Conservation (phyloP, 179 eudicot species). For the Camellia oleifera region DNA sequence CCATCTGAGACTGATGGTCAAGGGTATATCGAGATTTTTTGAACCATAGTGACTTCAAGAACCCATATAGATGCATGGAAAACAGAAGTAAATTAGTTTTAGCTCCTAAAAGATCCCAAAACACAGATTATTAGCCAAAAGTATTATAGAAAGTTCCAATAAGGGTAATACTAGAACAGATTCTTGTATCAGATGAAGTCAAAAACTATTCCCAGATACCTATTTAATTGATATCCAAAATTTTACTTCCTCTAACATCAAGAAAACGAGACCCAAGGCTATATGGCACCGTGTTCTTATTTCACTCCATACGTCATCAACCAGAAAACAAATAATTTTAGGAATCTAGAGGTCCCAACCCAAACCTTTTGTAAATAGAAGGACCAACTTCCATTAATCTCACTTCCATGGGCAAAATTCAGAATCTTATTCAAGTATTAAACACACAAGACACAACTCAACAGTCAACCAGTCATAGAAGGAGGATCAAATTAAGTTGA, state of each 20-base stretch:
- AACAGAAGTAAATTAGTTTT: neutral
- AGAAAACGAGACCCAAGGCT: neutral
- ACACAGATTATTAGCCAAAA: neutral
- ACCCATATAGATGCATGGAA: neutral
- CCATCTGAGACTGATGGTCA: neutral
- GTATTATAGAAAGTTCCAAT: neutral
- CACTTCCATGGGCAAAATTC: neutral
- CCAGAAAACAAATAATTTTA: neutral
- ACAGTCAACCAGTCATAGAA: neutral
- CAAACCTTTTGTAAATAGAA: neutral
- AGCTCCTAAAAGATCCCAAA: neutral
- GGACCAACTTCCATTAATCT: neutral
- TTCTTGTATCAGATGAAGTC: neutral
- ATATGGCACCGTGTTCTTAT: neutral
- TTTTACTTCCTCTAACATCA: neutral
- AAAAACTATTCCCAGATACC: slow-evolving; percentile 2
- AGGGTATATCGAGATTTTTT: neutral
- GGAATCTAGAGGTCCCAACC: neutral
- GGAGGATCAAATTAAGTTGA: neutral
- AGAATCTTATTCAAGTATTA: neutral
- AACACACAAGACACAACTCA: neutral
- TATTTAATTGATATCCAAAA: neutral
- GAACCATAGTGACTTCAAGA: neutral
- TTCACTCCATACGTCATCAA: neutral
- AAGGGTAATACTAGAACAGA: neutral